Evolutionary conservation across 495 filamentous ascomycete species (phyloP), one percentile per base, ranked within the genome.

Genomic region (Penicillium nucicola): DNA sequence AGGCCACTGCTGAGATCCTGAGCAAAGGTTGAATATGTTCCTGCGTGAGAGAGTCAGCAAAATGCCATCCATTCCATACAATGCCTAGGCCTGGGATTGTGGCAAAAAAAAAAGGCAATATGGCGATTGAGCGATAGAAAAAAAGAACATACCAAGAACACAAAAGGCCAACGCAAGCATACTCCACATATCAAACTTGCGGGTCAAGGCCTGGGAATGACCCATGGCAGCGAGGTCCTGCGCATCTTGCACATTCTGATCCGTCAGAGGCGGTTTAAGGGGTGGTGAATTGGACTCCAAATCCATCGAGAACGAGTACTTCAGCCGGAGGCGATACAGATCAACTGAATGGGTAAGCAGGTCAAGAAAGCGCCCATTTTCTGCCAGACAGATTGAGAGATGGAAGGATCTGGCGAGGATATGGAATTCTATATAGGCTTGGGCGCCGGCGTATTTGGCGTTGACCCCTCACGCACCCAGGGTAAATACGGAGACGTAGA

Each of bases 151-250:
- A 65, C 62, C 72, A 17, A 77, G 64, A 35, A 76, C 74, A 54
- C 70, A 75, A 33, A 77, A 76, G 0, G 74, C 69, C n/a, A 77
- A 62, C 20, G 67, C 61, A 6, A 76, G 57, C 72, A 76, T 76
- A 58, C 70, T 74, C 69, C 66, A 73, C 14, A 77, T 59, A 48
- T 70, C 65, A 48, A 78, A 80, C 48, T 77, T 79, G 22, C 77
- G 65, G 2, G 62, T 65, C 48, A 81, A 53, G 15, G 65, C 71
- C 63, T 81, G 77, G 59, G 72, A 71, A 45, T 81, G 77, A 40
- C 77, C 77, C 58, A 81, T 58, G 2, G 68, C 72, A 1, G 75
- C 77, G 39, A 81, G 65, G 41, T 80, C 77, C 44, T 71, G 70
- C 32, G 71, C 65, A 55, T 67, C 66, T 58, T 71, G 61, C 36